Base-by-base conservation (phyloP, 1,284 basidiomycete species). In the Rhodotorula glutinis region DNA sequence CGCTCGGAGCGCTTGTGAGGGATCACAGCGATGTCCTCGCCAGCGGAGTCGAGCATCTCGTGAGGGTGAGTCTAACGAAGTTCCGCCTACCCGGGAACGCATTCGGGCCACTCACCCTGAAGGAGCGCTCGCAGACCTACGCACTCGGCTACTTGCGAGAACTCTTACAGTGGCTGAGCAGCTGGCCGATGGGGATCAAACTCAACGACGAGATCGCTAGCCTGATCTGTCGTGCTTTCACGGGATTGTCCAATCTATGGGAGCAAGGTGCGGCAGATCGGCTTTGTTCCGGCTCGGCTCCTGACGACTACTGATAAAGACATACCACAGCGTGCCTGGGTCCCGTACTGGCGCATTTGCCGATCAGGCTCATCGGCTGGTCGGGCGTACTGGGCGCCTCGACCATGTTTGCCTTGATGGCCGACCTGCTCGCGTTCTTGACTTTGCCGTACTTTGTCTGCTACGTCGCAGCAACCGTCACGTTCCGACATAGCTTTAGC, bases 131-230 rank as follows among this genome's bases (percentile, higher is more conserved):
- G 40, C 60, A 67, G 66, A 44, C 40, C 5, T 52, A 66, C 53
- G 47, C 60, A 14, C 60, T 66, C 2, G 75, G 81, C 21, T 79
- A 82, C 61, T 77, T 88, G n/a, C 82, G 83, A 54, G 80, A 80
- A 25, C 82, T 83, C 0, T 81, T 96, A 2, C 73, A 82, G 2
- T 98, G 94, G 94, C 83, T 98, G 7, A 89, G 95, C 77, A 86
- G 88, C 65, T 98, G 96, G 94, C 95, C 95, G 0, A 91, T 89
- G 0, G 95, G 96, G 2, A 80, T 98, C 53, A 98, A 98, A 79
- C 86, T 98, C 66, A 98, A 98, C 77, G 92, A 91, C 0, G 91
- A 97, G 73, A 58, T 73, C 17, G 90, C 91, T 73, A 81, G 83
- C 25, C 90, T 95, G 76, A 90, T 92, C 74, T 86, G 87, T 43